Evolutionary conservation across 2,329 filamentous ascomycete genomes (phyloP), one percentile per base, ranked within the genome.

Genomic region (Neonectria sp.): DNA sequence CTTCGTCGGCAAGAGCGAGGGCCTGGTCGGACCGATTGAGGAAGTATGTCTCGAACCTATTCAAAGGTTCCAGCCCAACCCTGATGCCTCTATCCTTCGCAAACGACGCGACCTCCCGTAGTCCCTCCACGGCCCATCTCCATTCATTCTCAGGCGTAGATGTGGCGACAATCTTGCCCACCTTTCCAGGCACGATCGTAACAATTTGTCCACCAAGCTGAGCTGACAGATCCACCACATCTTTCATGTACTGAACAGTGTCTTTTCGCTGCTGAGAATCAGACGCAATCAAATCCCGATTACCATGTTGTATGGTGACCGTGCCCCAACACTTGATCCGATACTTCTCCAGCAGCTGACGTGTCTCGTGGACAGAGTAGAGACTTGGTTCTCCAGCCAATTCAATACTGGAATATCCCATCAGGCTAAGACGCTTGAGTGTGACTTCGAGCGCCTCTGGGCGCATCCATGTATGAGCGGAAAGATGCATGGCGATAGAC

Each of bases 21-120:
- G 68, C 71, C 48, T 74, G 72, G 13, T 68, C 67, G 2, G 65
- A 49, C 2, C 71, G 59, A 21, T 73, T 74, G 37, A 73, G 51
- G 1, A 74, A 73, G n/a, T 74, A 71, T 2, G 71, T 73, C 51
- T 73, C 71, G 7, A 73, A 73, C 4, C 72, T 62, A 6, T 74
- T 73, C 6, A 74, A 48, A 2, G 72, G 69, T 13, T 73, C 72
- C 3, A 74, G 56, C 1, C 59, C 71, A 35, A 72, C 60, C n/a
- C 17, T 65, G 11, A 73, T 71, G 12, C 49, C 53, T 4, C 58
- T 70, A 1, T 61, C 13, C 2, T 62, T 56, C 0, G 71, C 69
- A 15, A 70, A 73, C 6, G 29, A 43, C 0, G 68, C 71, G 1
- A 73, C 21, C 6, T 73, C 68, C 1, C 66, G 61, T 0, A 73